Evolutionary conservation across 2,329 filamentous ascomycete genomes (phyloP).

Genomic region (Cyphellophora attinorum): DNA sequence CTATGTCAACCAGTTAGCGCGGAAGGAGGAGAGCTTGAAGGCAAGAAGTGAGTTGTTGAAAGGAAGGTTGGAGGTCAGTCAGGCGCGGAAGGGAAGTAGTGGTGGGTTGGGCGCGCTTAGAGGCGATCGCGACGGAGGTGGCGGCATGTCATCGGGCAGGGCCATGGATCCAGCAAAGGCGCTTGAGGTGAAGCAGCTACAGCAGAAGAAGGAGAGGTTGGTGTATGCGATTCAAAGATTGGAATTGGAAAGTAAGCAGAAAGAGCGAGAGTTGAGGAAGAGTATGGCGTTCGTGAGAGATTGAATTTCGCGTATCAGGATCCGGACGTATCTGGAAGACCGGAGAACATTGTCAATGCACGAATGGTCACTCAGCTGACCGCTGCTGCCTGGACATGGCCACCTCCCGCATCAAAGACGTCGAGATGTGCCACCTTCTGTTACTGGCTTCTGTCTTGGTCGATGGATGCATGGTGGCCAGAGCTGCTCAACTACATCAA

Average conservation of each 20-base stretch:
- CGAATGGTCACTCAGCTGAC: too few species aligned
- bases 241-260: slow-evolving; percentile 75
- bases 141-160: neutral
- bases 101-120: slow-evolving; percentile 13
- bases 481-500: too few species aligned
- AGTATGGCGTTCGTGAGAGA: slow-evolving; percentile 50
- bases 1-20: slow-evolving; percentile 71
- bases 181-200: slow-evolving; percentile 56
- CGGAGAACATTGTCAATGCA: too few species aligned
- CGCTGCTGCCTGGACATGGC: too few species aligned
- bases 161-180: slow-evolving; percentile 35
- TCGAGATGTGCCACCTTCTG: too few species aligned
- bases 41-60: slow-evolving; percentile 77
- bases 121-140: slow-evolving; percentile 7
- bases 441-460: too few species aligned
- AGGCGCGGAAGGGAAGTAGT: slow-evolving; percentile 19
- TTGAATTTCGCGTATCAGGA: too few species aligned
- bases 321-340: too few species aligned
- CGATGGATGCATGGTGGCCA: too few species aligned
- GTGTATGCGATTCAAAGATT: slow-evolving; percentile 79
- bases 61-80: slow-evolving; percentile 45
- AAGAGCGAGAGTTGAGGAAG: slow-evolving; percentile 61
- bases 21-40: slow-evolving; percentile 73
- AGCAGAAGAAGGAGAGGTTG: slow-evolving; percentile 74
- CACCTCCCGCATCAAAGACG: too few species aligned